Evolutionary conservation across 495 filamentous ascomycete genomes (phyloP).

Genomic region (Stereocaulon alpinum): DNA sequence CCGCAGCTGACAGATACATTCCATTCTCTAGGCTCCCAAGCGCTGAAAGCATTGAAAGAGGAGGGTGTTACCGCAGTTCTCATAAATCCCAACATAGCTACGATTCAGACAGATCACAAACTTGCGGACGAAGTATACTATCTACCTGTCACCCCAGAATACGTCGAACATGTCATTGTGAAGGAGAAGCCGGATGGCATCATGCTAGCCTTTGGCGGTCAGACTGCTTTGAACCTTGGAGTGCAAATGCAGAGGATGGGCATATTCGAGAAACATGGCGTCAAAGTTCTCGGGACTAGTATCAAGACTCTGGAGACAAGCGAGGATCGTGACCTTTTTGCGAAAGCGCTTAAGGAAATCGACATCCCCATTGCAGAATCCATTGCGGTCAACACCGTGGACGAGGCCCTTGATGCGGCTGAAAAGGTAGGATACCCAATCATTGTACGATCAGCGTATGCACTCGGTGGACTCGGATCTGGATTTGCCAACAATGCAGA

Average conservation of each 20-base stretch:
- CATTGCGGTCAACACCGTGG: constrained; percentile 78
- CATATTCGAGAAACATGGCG: constrained; percentile 86
- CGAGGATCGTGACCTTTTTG: constrained; percentile 92
- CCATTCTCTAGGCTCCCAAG: constrained; percentile 62
- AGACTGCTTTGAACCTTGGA: constrained; percentile 91
- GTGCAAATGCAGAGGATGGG: constrained; percentile 97
- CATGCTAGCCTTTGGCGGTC: constrained; percentile 90
- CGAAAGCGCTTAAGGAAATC: constrained; percentile 85
- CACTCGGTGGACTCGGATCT: constrained; percentile 88
- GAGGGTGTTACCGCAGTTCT: constrained; percentile 88
- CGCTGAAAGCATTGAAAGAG: constrained; percentile 94
- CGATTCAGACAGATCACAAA: constrained; percentile 96
- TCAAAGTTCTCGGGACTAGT: constrained; percentile 89
- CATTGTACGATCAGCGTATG: constrained; percentile 93
- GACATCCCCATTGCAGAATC: constrained; percentile 95
- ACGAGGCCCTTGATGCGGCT: constrained; percentile 82
- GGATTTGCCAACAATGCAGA: constrained; percentile 94
- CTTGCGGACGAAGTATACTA: constrained; percentile 97
- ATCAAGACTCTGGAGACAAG: constrained; percentile 88
- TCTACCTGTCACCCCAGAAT: constrained; percentile 91
- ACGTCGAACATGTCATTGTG: constrained; percentile 92
- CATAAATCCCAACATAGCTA: constrained; percentile 98
- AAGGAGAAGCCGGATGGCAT: constrained; percentile 90
- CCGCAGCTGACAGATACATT: neutral
- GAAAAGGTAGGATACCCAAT: constrained; percentile 87